Base-by-base conservation (phyloP, 164 flowering plant genomes). In the Paratinospora sagittata region DNA sequence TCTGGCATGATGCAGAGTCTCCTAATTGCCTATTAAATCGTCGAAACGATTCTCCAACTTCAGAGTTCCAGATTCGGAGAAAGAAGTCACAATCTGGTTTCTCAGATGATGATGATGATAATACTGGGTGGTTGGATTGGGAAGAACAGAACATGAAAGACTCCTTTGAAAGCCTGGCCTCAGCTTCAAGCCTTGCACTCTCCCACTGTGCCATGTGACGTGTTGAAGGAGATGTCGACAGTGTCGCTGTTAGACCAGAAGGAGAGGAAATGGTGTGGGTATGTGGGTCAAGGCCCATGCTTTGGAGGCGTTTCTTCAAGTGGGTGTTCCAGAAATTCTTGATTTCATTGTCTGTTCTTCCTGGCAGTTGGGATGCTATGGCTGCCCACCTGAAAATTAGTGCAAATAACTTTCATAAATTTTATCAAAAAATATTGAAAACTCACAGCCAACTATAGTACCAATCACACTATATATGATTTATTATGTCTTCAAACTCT, bases 141-240 rank as follows among this genome's bases (percentile, higher is more conserved):
- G 73, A 39, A 45, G 41, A 37, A 52, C 65, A 52, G 74, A 75
- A 79, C 71, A 85, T 70, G 3, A 79, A 64, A 0, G 97, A 88
- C 73, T 86, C 93, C 66, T 68, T 81, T 19, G 97, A 92, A 6
- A 92, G 92, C 33, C 99, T 83, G 19, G 92, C 94, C 81, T 92
- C 97, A 0, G 99, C 99, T 74, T 95, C 96, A 1, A 92, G 93
- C 85, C 97, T 81, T 1, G 97, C 99, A 60, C 89, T 92, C 81
- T 95, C 99, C 99, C 99, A 95, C 62, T 95, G 98, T 0, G 97
- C 87, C 93, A 86, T 89, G 88, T 95, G 97, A 43, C 96, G 90
- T 2, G 90, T 87, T 10, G 87, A 79, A 8, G 86, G 80, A 6
- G 71, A 43, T 10, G 78, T n/a, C 2, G 75, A 49, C 12, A 73